These are phyloP conservation scores for Diaporthe nobilis DNA, from an alignment of 2,329 filamentous ascomycete species.

Conservation along the genomic window DNA sequence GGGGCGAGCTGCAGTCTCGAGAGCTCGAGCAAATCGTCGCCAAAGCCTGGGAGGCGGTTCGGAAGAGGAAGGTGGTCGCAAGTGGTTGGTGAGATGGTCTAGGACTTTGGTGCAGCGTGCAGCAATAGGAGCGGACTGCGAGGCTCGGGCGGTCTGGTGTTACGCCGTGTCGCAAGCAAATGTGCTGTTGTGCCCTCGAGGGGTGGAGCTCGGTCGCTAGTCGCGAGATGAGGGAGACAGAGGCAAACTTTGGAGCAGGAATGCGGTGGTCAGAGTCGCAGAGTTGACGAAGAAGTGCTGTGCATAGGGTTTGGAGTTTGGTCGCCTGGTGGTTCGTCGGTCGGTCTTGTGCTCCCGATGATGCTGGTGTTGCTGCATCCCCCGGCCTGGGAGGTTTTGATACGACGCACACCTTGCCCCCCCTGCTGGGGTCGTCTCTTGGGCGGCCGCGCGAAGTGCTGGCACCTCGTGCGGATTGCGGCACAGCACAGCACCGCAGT, in stretches of 20 bases:
- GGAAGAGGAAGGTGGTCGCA: constrained; percentile 31
- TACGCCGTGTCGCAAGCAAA: constrained; percentile 35
- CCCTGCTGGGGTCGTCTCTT: constrained; percentile 14
- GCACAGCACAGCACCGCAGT: constrained; percentile 26
- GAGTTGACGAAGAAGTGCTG: not conserved
- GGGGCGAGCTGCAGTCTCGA: constrained; percentile 27
- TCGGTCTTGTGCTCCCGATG: constrained; percentile 35
- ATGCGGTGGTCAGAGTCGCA: not conserved
- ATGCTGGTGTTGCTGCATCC: constrained; percentile 31
- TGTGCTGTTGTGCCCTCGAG: not conserved
- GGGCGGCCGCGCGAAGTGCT: constrained; percentile 37
- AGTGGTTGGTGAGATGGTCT: constrained; percentile 34
- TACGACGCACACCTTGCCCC: constrained; percentile 34
- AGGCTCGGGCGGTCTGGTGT: constrained; percentile 35
- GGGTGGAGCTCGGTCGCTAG: constrained; percentile 15
- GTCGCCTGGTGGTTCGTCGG: constrained; percentile 25
- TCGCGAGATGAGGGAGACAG: constrained; percentile 3
- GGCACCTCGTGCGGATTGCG: constrained; percentile 30
- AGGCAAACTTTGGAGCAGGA: constrained; percentile 9
- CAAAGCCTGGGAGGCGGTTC: constrained; percentile 19
- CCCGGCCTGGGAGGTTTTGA: constrained; percentile 18
- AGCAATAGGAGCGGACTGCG: constrained; percentile 27
- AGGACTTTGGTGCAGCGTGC: constrained; percentile 29
- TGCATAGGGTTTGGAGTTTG: constrained; percentile 31
- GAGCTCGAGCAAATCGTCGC: constrained; percentile 36